Base-by-base conservation (phyloP, 2,329 filamentous ascomycete genomes). In the Paramyrothecium sp. region DNA sequence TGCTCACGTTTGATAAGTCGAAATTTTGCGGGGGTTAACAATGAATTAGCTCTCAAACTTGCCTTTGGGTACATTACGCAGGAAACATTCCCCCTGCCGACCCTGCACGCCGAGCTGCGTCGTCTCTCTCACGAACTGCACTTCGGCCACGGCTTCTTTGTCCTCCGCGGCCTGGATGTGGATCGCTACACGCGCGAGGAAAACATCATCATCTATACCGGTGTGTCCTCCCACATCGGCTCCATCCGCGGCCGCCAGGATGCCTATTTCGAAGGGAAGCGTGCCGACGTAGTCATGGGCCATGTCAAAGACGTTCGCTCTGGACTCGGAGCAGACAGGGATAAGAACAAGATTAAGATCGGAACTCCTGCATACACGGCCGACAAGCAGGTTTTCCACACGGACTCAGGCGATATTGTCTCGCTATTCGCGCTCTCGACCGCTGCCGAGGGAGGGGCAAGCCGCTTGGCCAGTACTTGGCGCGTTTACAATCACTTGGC, bases 401-500 rank as follows among this genome's bases (percentile, higher is more conserved):
- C 82, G 0, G 83, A 87, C 63, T 54, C 55, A 8, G 67, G 13
- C 16, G 54, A 55, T 26, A 23, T n/a, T 13, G 33, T 57, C 12
- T 38, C 30, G 5, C 33, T 57, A 11, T 78, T 84, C 47, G 78
- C 78, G 1, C 74, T 84, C n/a, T 75, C 77, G n/a, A 79, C 83
- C 0, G 76, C 75, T 0, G 68, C 71, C 3, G 56, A 56, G 10
- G 85, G 85, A 0, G 84, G 85, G 1, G 71, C 78, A 50, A 85
- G 81, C 58, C 77, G 80, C 58, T 68, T 87, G 13, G 77, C 82
- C 0, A 83, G 81, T 58, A 79, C 75, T 11, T 82, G 79, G 77
- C 71, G 73, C 2, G 79, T 88, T 1, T 88, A 87, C 66, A 88
- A 88, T 60, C 80, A 86, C 62, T 72, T 88, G 2, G 84, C 84